phyloP scores from a whole-genome alignment of 2,329 filamentous ascomycete genomes.

The Aureobasidium sp. region DNA sequence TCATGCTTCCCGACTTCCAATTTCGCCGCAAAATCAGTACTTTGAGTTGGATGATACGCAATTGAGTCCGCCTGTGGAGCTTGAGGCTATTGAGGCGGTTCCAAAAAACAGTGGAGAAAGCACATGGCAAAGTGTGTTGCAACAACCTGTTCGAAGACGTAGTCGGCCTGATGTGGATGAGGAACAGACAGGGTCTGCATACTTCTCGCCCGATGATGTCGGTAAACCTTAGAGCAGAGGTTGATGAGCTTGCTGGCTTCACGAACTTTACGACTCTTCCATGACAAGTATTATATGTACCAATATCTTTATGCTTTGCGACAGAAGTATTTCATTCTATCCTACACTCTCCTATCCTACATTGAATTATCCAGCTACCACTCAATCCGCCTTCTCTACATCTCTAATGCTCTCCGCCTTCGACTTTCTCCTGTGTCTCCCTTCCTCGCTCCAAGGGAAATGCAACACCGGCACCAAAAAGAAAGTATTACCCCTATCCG shows the following conservation, averaged over 20 bases:
- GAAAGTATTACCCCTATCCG: constrained; percentile 57
- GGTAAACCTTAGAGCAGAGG: constrained; percentile 6
- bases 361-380: no score
- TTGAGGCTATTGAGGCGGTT: background rate
- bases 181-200: background rate
- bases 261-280: background rate
- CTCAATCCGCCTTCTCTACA: constrained; percentile 15
- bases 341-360: no score
- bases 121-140: background rate
- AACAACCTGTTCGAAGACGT: background rate
- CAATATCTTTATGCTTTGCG: background rate
- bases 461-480: constrained; percentile 35
- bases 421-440: constrained; percentile 1
- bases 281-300: background rate
- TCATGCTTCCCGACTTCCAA: background rate
- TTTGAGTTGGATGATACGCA: constrained; percentile 14
- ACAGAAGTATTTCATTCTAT: no score
- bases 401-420: background rate
- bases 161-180: background rate
- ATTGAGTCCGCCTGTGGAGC: constrained; percentile 14
- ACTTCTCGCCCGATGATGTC: constrained; percentile 9
- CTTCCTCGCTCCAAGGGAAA: constrained; percentile 37
- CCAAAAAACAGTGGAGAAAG: background rate
- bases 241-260: background rate
- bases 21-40: background rate